Base-by-base conservation (phyloP, 441 rosid genomes). In the Metrosideros polymorpha region DNA sequence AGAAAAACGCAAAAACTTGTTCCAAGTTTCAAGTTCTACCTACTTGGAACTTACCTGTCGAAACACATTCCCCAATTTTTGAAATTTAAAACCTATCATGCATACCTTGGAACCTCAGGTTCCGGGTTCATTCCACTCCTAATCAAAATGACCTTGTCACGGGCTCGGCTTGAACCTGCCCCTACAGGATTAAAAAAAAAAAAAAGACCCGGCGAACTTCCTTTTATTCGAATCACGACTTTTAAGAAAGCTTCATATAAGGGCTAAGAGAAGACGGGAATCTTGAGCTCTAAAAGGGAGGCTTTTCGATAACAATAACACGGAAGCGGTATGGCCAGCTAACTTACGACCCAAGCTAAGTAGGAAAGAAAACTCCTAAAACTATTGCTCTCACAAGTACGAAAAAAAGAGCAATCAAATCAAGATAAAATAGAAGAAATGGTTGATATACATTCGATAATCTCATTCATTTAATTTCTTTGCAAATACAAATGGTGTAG, bases 311-410 rank as follows among this genome's bases (percentile, higher is more conserved):
- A 1, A 39, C 17, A 10, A 71, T 35, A 35, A 15, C 15, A 6
- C 18, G 4, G 9, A 35, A 35, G 7, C 4, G 7, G 4, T 6
- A 0, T 3, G n/a, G 0, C 47, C 3, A 1, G n/a, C 47, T 22
- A 39, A 71, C 79, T 71, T 71, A 71, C 6, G 15, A 10, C 2
- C 27, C 47, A 71, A 1, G 47, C 47, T 71, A 7, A 71, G 79
- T 5, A 0, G n/a, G 9, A 39, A 71, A 22, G 15, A 71, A 39
- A 10, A 15, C 47, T 71, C n/a, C 19, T 35, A 66, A 18, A 35
- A 9, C 77, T 22, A 63, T 63, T 9, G 77, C 17, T 3, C 15
- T 19, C 42, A 3, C 32, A 0, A 2, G 12, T 32, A 43, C 3
- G 2, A 18, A 63, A 63, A 63, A 9, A 63, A 32, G 76, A 8